phyloP scores from a whole-genome alignment of 352 stramenopile genomes.

The Globisporangium apiculatum region DNA sequence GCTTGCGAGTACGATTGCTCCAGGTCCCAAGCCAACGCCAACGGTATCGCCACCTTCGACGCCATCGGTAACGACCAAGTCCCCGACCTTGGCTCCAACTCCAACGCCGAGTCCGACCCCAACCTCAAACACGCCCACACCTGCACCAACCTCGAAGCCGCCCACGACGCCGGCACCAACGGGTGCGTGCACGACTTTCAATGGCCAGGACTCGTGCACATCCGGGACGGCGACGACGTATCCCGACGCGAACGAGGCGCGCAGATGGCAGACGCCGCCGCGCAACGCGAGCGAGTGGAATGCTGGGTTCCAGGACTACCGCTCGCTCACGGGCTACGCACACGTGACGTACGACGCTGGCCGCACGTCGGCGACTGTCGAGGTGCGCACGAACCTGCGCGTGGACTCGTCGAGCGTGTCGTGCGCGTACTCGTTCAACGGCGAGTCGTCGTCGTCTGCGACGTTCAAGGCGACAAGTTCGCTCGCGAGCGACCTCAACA shows the following conservation, averaged over 20 bases:
- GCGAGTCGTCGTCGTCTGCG: slow-evolving; percentile 13
- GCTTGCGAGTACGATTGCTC: slow-evolving; percentile 26
- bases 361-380: slow-evolving; percentile 29
- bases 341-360: slow-evolving; percentile 29
- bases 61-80: no score
- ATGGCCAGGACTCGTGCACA: slow-evolving; percentile 23
- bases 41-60: slow-evolving; percentile 1
- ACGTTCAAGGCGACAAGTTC: slow-evolving; percentile 16
- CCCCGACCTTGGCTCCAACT: slow-evolving; percentile 11
- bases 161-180: slow-evolving; percentile 33
- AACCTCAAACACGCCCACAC: neutral
- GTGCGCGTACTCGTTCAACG: slow-evolving; percentile 40
- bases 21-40: slow-evolving; percentile 19
- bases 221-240: slow-evolving; percentile 15
- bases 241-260: slow-evolving; percentile 17
- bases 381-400: slow-evolving; percentile 27
- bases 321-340: slow-evolving; percentile 32
- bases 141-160: slow-evolving; percentile 21
- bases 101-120: slow-evolving; percentile 13
- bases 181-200: slow-evolving; percentile 28
- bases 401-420: slow-evolving; percentile 5
- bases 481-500: slow-evolving; percentile 23
- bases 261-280: slow-evolving; percentile 44
- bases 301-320: slow-evolving; percentile 36
- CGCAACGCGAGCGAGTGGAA: slow-evolving; percentile 26